Evolutionary conservation across 2,329 filamentous ascomycete genomes (phyloP), one percentile per base, ranked within the genome.

Genomic region (Sporothrix humicola): DNA sequence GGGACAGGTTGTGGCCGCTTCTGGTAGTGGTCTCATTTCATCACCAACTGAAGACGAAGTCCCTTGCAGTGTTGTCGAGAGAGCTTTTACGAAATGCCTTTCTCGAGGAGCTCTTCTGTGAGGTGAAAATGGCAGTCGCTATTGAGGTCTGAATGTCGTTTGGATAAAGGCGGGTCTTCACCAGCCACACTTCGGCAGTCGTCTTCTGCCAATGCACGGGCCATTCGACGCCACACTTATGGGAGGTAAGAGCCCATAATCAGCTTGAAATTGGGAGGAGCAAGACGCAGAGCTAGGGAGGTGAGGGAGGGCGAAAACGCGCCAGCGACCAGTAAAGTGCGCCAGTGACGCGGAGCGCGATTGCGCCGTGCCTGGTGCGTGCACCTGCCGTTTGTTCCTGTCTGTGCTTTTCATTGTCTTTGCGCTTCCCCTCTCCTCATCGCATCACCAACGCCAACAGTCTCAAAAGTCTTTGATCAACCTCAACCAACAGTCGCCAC

Each of bases 101-200:
- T 46, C 42, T 4, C 17, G n/a, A 23, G 12, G n/a, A 12, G 61
- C 23, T 31, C 13, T 56, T 15, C n/a, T 37, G 56, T 17, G 56
- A 59, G n/a, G 6, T 59, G 56, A 37, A 10, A 15, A 37, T 37
- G 31, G 31, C 7, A 6, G 31, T 37, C 7, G 31, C 31, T 37
- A 37, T 37, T 37, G 31, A 37, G 37, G 17, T 9, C 17, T 44
- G 12, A 42, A 48, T 13, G 61, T 66, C 59, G 37, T 46, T 65
- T 66, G 20, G 6, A 66, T 26, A 48, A 48, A 66, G 42, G 26
- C 42, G 66, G 66, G 54, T 31, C 37, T 3, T 6, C 20, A 59
- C 23, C 1, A 63, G 69, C 69, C 69, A 72, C 69, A 65, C 46
- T 72, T 50, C 44, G 69, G 69, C 37, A 46, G 44, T 42, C 17